Evolutionary conservation across 148 eudicot genomes (phyloP).

Genomic region (Vaccinium corymbosum): DNA sequence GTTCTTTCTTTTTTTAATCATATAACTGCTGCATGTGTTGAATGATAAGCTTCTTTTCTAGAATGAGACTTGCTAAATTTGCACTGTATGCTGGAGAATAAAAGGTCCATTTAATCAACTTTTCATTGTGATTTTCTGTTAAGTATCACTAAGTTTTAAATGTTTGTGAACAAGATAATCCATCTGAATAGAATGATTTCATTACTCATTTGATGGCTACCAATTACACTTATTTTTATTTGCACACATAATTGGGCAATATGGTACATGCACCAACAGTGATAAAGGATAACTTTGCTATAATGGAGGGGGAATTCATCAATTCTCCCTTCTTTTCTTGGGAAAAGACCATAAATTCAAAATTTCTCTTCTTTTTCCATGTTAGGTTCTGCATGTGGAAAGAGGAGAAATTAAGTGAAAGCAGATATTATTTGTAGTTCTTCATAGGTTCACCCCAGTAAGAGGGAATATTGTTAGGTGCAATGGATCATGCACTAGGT

Average conservation of each 20-base stretch:
- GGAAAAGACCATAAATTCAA: not conserved
- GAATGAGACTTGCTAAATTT: not conserved
- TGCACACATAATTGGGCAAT: not conserved
- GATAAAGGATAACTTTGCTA: not conserved
- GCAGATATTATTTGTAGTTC: not conserved
- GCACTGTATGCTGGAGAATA: not conserved
- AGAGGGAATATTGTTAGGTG: constrained; percentile 2
- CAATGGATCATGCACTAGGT: not conserved
- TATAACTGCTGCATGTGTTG: not conserved
- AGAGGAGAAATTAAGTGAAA: not conserved
- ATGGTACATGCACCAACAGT: not conserved
- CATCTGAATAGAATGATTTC: not conserved
- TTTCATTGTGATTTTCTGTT: not conserved
- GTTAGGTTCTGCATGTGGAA: not conserved
- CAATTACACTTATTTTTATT: not conserved
- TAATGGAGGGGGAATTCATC: not conserved
- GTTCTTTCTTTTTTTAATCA: not conserved
- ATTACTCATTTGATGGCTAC: not conserved
- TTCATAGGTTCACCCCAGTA: not conserved
- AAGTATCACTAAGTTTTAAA: not conserved
- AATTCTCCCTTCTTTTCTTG: not conserved
- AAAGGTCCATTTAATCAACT: not conserved
- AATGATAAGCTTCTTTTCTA: constrained; percentile 8
- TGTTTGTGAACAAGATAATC: not conserved
- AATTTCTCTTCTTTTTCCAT: not conserved